These are phyloP conservation scores for Dendrothele bispora DNA, from an alignment of 768 basidiomycete species.

Conservation along the genomic window DNA sequence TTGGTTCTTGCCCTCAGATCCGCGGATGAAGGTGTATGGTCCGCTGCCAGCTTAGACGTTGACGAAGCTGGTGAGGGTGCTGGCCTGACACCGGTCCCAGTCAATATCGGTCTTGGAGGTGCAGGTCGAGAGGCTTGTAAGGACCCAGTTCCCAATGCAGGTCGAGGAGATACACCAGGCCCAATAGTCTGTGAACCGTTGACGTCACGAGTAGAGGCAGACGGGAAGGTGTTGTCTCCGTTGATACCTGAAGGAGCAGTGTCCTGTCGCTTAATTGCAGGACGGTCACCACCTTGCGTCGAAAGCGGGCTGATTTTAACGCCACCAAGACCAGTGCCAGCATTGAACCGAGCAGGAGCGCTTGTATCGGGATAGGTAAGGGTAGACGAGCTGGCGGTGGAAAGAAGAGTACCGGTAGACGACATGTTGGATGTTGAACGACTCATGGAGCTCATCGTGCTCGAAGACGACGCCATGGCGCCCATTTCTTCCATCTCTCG, in stretches of 20 bases:
- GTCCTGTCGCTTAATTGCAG: constrained; percentile 44
- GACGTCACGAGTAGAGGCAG: constrained; percentile 57
- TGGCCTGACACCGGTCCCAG: constrained; percentile 55
- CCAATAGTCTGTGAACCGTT: constrained; percentile 57
- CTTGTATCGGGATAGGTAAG: constrained; percentile 26
- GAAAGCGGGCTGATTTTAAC: constrained; percentile 44
- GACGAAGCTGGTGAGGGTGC: constrained; percentile 36
- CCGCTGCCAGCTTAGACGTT: constrained; percentile 33
- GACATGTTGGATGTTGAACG: constrained; percentile 29
- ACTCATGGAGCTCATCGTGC: constrained; percentile 20
- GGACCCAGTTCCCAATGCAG: constrained; percentile 22
- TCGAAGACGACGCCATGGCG: constrained; percentile 23
- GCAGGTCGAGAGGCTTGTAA: constrained; percentile 64
- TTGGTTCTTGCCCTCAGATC: constrained; percentile 68
- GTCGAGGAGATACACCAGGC: not conserved
- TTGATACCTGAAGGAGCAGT: constrained; percentile 42
- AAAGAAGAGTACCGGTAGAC: constrained; percentile 18
- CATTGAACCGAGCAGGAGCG: constrained; percentile 81
- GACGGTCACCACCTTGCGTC: constrained; percentile 29
- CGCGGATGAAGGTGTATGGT: constrained; percentile 59
- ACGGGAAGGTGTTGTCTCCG: constrained; percentile 37
- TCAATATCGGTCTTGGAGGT: constrained; percentile 65
- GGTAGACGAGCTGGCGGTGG: constrained; percentile 7
- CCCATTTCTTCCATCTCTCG: constrained; percentile 79
- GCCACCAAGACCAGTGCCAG: constrained; percentile 90